Evolutionary conservation across 2,329 filamentous ascomycete species (phyloP), one percentile per base, ranked within the genome.

Genomic region (Paracoccidioides brasiliensis): DNA sequence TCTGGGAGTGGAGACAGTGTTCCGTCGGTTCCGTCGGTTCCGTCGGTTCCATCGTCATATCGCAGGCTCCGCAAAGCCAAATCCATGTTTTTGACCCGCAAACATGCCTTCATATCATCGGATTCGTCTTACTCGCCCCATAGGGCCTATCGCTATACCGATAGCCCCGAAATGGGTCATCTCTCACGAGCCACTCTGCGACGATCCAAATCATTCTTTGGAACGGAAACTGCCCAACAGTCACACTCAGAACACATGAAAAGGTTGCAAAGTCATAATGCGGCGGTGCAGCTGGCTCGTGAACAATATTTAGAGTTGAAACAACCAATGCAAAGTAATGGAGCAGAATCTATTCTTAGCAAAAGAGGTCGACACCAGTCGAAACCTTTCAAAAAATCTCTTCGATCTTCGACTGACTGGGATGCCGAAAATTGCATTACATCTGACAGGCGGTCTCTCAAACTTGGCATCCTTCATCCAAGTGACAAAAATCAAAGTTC

Each of bases 51-150:
- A 32, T 77, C 74, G 4, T 76, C 74, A 1, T 76, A 74, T 58
- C 69, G 73, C 30, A 71, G 68, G 52, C 65, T 77, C 35, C 71
- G 72, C 37, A 76, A 73, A 59, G 67, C 74, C 6, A 73, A 70
- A 56, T 77, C 75, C n/a, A 73, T 76, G 72, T 74, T 75, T 55
- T 69, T 69, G 5, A 69, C 73, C 2, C 65, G 69, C 52, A 68
- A 66, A 38, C 64, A 67, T 37, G 58, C 66, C 14, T 63, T 66
- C 4, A 63, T 62, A 28, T 32, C 45, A 7, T 41, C 55, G 30
- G 51, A 57, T n/a, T 30, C 41, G 35, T 55, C 51, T 3, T 51
- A 33, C 22, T 55, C 54, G 5, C 54, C 45, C 12, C 49, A 52
- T 41, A 53, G 55, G 42, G 52, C 49, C 7, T 55, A 35, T 46